Evolutionary conservation across 768 basidiomycete genomes (phyloP).

Genomic region (Podaxis sp.): DNA sequence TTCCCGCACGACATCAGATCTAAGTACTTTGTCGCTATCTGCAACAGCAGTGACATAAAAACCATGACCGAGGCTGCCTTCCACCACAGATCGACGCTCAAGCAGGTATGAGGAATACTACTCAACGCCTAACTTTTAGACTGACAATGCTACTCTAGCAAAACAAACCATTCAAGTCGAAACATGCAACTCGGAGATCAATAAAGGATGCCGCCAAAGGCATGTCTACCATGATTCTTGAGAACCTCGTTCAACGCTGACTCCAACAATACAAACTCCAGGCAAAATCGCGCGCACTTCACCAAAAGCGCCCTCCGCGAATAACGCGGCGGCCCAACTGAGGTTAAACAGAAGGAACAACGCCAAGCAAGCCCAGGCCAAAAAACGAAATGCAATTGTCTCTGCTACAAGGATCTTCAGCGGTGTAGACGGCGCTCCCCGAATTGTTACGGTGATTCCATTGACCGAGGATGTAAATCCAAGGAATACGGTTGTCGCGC

Average conservation of each 20-base stretch:
- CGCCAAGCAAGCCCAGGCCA: slow-evolving; percentile 77
- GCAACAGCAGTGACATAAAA: neutral
- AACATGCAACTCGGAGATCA: slow-evolving; percentile 82
- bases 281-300: slow-evolving; percentile 59
- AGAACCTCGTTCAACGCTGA: neutral
- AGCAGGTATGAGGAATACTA: slow-evolving; percentile 56
- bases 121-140: neutral
- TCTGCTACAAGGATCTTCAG: slow-evolving; percentile 77
- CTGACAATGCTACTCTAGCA: slow-evolving; percentile 40
- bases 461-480: slow-evolving; percentile 68
- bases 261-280: slow-evolving; percentile 25
- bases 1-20: neutral
- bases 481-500: slow-evolving; percentile 47
- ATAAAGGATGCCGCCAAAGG: slow-evolving; percentile 88
- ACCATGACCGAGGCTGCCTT: slow-evolving; percentile 41
- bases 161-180: slow-evolving; percentile 94
- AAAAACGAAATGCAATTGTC: slow-evolving; percentile 68
- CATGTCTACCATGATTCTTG: slow-evolving; percentile 20
- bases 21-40: no score
- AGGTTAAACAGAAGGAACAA: slow-evolving; percentile 80
- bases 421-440: slow-evolving; percentile 74
- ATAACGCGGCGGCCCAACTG: slow-evolving; percentile 61
- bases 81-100: slow-evolving; percentile 83
- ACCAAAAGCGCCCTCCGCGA: slow-evolving; percentile 51
- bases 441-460: slow-evolving; percentile 88